Evolutionary conservation across 2,329 filamentous ascomycete genomes (phyloP).

Genomic region (Diplodia mutila): DNA sequence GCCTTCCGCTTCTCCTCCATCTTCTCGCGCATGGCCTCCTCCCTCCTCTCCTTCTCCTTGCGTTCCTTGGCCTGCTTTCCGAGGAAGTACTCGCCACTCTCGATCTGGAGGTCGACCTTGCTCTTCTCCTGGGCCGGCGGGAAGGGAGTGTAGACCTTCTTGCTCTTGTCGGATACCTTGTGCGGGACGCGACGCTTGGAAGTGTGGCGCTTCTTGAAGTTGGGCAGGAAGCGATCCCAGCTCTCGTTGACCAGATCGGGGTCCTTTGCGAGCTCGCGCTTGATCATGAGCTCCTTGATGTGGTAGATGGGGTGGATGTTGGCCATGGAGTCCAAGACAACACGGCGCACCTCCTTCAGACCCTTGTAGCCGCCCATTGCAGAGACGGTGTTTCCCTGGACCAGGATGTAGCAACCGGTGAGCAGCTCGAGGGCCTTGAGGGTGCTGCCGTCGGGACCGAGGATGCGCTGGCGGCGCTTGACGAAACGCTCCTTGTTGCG

Average conservation of each 20-base stretch:
- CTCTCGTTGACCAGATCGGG: conserved; percentile 83
- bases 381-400: conserved; percentile 94
- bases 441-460: conserved; percentile 89
- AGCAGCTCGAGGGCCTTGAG: conserved; percentile 92
- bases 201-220: conserved; percentile 93
- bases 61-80: conserved; percentile 91
- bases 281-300: conserved; percentile 96
- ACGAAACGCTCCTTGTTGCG: conserved; percentile 94
- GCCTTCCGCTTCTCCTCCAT: conserved; percentile 87
- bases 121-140: conserved; percentile 96
- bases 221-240: conserved; percentile 94
- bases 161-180: conserved; percentile 88
- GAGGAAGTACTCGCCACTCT: conserved; percentile 95
- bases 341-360: conserved; percentile 85
- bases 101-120: conserved; percentile 97
- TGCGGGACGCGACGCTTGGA: conserved; percentile 80
- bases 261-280: conserved; percentile 87
- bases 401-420: conserved; percentile 88
- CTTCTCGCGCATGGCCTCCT: conserved; percentile 83
- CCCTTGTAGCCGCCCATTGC: conserved; percentile 93
- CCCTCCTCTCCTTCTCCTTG: conserved; percentile 74
- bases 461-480: conserved; percentile 88
- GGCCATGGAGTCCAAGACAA: conserved; percentile 94
- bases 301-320: conserved; percentile 91
- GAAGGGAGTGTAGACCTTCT: conserved; percentile 96